phyloP scores from a whole-genome alignment of 768 basidiomycete genomes.

The Boletus barrowsii region DNA sequence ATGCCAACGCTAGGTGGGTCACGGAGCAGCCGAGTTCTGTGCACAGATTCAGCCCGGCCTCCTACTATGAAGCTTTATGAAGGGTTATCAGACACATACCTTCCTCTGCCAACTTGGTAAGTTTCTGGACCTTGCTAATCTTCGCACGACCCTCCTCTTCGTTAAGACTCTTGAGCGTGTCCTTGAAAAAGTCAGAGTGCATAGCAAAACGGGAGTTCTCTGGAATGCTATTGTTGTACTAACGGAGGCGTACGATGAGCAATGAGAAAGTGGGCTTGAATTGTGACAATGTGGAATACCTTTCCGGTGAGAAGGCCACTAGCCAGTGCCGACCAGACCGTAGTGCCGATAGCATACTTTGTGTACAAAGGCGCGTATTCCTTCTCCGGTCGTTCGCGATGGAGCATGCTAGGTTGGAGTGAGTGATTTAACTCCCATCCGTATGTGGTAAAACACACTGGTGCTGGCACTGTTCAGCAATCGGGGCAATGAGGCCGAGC shows the following conservation, averaged over 20 bases:
- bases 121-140: constrained; percentile 47
- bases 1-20: constrained; percentile 55
- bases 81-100: constrained; percentile 10
- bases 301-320: constrained; percentile 55
- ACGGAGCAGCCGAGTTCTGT: constrained; percentile 44
- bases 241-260: background rate
- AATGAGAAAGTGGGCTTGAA: background rate
- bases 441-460: constrained; percentile 25
- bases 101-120: constrained; percentile 44
- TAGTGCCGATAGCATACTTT: constrained; percentile 46
- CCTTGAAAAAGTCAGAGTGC: constrained; percentile 46
- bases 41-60: constrained; percentile 1
- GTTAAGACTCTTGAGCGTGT: constrained; percentile 42
- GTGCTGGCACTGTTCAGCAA: constrained; percentile 52
- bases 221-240: constrained; percentile 53
- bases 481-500: constrained; percentile 47
- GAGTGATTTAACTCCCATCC: background rate
- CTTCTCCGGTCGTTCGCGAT: constrained; percentile 52
- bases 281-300: constrained; percentile 18
- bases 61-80: background rate
- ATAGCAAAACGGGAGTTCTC: constrained; percentile 48
- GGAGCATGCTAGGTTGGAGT: constrained; percentile 40
- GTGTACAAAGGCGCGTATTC: constrained; percentile 48
- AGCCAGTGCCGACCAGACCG: constrained; percentile 57
- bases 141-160: constrained; percentile 41